Evolutionary conservation across 2,329 filamentous ascomycete species (phyloP), one percentile per base, ranked within the genome.

Genomic region (Stemphylium lycopersici): DNA sequence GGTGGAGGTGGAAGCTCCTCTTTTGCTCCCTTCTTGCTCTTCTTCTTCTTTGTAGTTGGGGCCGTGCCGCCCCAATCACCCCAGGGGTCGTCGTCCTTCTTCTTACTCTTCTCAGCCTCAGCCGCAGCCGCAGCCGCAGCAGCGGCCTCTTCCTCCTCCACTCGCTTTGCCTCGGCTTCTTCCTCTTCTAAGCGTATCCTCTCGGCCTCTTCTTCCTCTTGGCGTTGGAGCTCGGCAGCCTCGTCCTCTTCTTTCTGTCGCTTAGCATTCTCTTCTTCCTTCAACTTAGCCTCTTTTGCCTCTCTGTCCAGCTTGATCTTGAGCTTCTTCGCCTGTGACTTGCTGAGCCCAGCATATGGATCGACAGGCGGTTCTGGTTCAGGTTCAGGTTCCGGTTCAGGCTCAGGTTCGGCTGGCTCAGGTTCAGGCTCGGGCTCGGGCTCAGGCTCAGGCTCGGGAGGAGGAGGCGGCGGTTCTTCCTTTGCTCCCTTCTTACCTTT

Each of bases 251-350:
- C 58, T 38, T 60, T 60, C 33, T 55, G 54, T 24, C 56, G 60
- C 41, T 59, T 59, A 8, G 64, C 52, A 38, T 60, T 62, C 44
- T 61, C 59, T 22, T 50, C 50, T 33, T 63, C 60, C 29, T 68
- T 70, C 32, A 41, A 20, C 15, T 55, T 55, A 6, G 52, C 52
- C 3, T 53, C 74, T 36, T 67, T 66, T 8, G 52, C 52, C 2
- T 53, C 74, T 36, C 65, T 66, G 33, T 67, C 71, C 65, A 78
- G 76, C 54, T 76, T 78, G 61, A 62, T 61, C 47, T 67, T 62
- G 18, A 70, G 61, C 59, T 65, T 71, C 58, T 69, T 72, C 48
- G 55, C 68, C 36, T 71, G 64, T 32, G 62, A 58, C 50, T 70
- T 72, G 48, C 61, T 69, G 24, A 72, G 63, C 22, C 66, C 67